These are phyloP conservation scores for Alternaria gaisen DNA, from an alignment of 2,329 filamentous ascomycete species.

Conservation along the genomic window DNA sequence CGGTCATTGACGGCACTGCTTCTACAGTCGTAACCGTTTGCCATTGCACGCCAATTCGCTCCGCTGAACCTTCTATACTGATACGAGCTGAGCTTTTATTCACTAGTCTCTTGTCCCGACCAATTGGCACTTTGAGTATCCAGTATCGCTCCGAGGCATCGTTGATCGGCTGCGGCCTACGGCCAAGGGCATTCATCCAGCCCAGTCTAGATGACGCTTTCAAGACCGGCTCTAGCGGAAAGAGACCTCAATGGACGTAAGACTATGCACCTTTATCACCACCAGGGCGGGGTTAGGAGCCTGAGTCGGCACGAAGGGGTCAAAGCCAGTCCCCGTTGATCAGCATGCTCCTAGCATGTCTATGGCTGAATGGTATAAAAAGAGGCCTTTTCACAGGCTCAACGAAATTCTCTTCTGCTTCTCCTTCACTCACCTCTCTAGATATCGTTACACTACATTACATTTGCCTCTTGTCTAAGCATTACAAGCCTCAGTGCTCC, in stretches of 20 bases:
- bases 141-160: conserved; percentile 42
- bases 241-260: conserved; percentile 47
- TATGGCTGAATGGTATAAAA: conserved; percentile 49
- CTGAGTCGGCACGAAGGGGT: conserved; percentile 47
- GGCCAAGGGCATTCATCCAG: conserved; percentile 43
- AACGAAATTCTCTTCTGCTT: conserved; percentile 37
- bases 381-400: conserved; percentile 33
- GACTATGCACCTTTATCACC: conserved; percentile 53
- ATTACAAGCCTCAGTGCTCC: conserved; percentile 8
- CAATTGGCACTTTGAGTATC: conserved; percentile 42
- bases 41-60: conserved; percentile 46
- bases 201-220: conserved; percentile 46
- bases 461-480: conserved; percentile 17
- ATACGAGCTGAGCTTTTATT: conserved; percentile 39
- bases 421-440: conserved; percentile 29
- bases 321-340: conserved; percentile 44
- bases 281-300: conserved; percentile 49
- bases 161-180: conserved; percentile 47
- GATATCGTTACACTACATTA: conserved; percentile 25
- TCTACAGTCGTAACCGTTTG: conserved; percentile 35
- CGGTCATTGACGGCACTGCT: conserved; percentile 37
- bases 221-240: conserved; percentile 48
- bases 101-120: conserved; percentile 37
- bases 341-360: conserved; percentile 31
- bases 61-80: conserved; percentile 40